Evolutionary conservation across 176 grass and related monocot species (phyloP).

Genomic region (Thalia dealbata): DNA sequence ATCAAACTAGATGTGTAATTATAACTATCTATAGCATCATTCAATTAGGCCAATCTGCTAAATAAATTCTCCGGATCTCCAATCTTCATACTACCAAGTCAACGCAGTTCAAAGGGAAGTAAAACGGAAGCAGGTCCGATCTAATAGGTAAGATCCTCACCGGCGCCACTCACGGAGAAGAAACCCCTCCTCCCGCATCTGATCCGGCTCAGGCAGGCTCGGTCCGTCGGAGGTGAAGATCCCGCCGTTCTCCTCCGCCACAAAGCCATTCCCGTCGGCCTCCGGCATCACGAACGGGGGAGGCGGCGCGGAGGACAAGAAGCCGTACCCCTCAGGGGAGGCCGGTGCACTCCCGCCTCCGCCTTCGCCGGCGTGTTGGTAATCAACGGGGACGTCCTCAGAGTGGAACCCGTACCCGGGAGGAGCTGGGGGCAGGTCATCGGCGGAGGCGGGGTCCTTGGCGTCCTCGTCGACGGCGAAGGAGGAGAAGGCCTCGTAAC

Average conservation of each 20-base stretch:
- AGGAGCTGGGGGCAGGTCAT: not conserved
- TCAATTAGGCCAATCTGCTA: no score
- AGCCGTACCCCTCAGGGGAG: constrained; percentile 4
- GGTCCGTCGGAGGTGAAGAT: constrained; percentile 11
- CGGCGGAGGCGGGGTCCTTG: not conserved
- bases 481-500: constrained; percentile 1
- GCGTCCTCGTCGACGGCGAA: not conserved
- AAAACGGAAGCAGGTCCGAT: not conserved
- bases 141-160: not conserved
- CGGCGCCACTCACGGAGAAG: constrained; percentile 11
- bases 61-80: not conserved
- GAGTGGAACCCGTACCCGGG: not conserved
- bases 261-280: not conserved
- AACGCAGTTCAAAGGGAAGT: not conserved
- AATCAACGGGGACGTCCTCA: not conserved
- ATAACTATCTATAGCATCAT: no score
- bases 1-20: no score
- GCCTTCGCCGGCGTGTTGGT: not conserved
- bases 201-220: not conserved
- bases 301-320: not conserved
- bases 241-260: constrained; percentile 6
- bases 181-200: constrained; percentile 16
- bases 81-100: not conserved
- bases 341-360: not conserved
- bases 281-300: constrained; percentile 2